Percentiles rank a stretch among this genome's conserved stretches.
Evolutionary conservation across 257 asterid genomes (phyloP).

Genomic region (Petunia axillaris): DNA sequence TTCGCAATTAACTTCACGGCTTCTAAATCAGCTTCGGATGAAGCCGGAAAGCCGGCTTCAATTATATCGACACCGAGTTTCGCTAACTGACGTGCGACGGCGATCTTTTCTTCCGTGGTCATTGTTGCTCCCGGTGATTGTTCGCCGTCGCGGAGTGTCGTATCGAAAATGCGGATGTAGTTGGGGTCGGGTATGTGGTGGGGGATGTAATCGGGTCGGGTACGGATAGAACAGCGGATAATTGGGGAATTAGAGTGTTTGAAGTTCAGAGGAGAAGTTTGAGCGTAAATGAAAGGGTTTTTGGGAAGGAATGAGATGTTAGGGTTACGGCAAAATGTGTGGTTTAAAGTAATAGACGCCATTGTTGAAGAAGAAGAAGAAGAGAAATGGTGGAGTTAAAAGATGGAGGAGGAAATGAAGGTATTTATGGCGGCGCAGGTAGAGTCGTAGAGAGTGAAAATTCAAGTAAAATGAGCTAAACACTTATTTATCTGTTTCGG

Average conservation of each 20-base stretch:
- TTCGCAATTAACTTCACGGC: slow-evolving; percentile 77
- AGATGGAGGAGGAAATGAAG: background rate
- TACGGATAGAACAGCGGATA: background rate
- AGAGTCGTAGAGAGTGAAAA: background rate
- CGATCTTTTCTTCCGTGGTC: slow-evolving; percentile 91
- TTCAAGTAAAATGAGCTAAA: too few relatives aligned
- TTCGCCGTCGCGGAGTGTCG: slow-evolving; percentile 97
- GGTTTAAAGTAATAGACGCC: slow-evolving; percentile 19
- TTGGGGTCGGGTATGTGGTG: slow-evolving; percentile 78
- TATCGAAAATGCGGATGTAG: slow-evolving; percentile 87
- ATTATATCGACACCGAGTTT: slow-evolving; percentile 92
- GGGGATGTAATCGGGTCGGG: slow-evolving; percentile 71
- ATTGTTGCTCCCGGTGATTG: slow-evolving; percentile 99
- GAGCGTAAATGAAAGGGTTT: slow-evolving; percentile 11
- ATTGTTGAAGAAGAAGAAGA: slow-evolving; percentile 15
- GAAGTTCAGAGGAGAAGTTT: background rate
- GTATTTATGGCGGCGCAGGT: slow-evolving; percentile 14
- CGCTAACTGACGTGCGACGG: slow-evolving; percentile 80
- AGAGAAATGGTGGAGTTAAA: background rate
- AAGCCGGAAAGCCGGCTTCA: slow-evolving; percentile 96
- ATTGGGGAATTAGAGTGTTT: background rate
- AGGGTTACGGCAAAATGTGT: background rate
- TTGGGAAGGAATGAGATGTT: slow-evolving; percentile 8
- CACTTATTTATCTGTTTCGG: too few relatives aligned
- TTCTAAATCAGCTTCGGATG: slow-evolving; percentile 88